A percentile compares a stretch with the other conserved stretches of the same genome.
These are phyloP conservation scores for Cerrena zonata DNA, from an alignment of 1,284 basidiomycete genomes.

Conservation along the genomic window DNA sequence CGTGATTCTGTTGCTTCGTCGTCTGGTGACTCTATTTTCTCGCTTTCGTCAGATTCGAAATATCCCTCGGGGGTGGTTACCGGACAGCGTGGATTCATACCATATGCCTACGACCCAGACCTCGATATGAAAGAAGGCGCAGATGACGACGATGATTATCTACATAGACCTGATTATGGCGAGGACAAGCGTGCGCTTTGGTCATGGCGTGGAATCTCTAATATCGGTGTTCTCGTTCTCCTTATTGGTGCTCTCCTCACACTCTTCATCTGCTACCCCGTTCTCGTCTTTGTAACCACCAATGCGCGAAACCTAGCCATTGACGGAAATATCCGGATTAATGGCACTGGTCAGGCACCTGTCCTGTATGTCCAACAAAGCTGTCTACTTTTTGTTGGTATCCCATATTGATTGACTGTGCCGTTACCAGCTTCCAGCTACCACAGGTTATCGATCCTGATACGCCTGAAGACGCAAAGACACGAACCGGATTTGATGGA, in stretches of 20 bases:
- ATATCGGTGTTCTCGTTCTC: conserved; percentile 43
- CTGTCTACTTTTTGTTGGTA: background rate
- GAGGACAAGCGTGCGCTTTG: conserved; percentile 28
- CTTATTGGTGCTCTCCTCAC: conserved; percentile 38
- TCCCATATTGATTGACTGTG: too few species aligned
- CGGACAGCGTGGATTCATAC: conserved; percentile 44
- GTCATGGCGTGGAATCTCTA: conserved; percentile 39
- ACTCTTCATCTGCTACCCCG: conserved; percentile 78
- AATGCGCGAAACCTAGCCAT: conserved; percentile 45
- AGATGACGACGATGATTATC: conserved; percentile 60
- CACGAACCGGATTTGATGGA: conserved; percentile 63
- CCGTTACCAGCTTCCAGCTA: conserved; percentile 50
- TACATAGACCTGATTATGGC: conserved; percentile 44
- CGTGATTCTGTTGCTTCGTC: conserved; percentile 39
- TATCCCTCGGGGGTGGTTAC: conserved; percentile 45
- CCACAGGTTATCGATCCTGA: conserved; percentile 61
- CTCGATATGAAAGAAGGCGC: conserved; percentile 51
- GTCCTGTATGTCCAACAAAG: conserved; percentile 20
- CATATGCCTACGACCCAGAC: conserved; percentile 64
- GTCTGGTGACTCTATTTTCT: conserved; percentile 47
- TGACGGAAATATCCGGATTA: conserved; percentile 62
- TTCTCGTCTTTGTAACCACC: conserved; percentile 51
- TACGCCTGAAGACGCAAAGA: conserved; percentile 54
- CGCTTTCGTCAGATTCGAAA: conserved; percentile 54
- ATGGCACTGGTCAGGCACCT: conserved; percentile 55